Percentiles rank a stretch among this genome's conserved stretches.
Evolutionary conservation across 2,329 filamentous ascomycete species (phyloP).

Genomic region (Salinomyces thailandicus): DNA sequence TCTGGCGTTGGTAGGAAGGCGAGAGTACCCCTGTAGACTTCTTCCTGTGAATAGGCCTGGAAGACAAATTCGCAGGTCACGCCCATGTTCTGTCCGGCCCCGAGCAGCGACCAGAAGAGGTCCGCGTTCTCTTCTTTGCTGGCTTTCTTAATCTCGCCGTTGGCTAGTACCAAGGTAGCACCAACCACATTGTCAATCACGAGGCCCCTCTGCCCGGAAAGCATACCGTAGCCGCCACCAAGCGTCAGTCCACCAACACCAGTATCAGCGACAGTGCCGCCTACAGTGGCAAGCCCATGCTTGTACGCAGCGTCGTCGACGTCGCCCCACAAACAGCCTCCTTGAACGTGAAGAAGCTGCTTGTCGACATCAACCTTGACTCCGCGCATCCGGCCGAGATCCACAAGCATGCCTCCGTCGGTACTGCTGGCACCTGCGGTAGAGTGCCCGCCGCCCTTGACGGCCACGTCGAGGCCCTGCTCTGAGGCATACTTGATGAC

Average conservation of each 20-base stretch:
- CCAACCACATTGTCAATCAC: constrained; percentile 40
- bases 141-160: constrained; percentile 29
- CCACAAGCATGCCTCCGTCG: constrained; percentile 45
- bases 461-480: constrained; percentile 40
- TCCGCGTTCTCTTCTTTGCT: constrained; percentile 37
- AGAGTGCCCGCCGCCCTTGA: constrained; percentile 48
- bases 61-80: constrained; percentile 37
- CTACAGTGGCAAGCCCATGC: constrained; percentile 47
- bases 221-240: constrained; percentile 31
- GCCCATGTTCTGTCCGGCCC: constrained; percentile 38
- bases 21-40: constrained; percentile 29
- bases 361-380: constrained; percentile 39
- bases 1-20: constrained; percentile 23
- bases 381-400: constrained; percentile 41
- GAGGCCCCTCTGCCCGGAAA: constrained; percentile 46
- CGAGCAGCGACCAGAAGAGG: constrained; percentile 40
- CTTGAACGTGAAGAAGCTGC: constrained; percentile 18
- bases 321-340: constrained; percentile 18
- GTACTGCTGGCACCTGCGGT: constrained; percentile 43
- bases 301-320: constrained; percentile 40
- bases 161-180: constrained; percentile 31
- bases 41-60: constrained; percentile 23
- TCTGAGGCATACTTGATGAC: constrained; percentile 36
- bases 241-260: constrained; percentile 50
- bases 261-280: constrained; percentile 53